phyloP scores from a whole-genome alignment of 805 yeast species.

The Hanseniaspora lachancei region DNA sequence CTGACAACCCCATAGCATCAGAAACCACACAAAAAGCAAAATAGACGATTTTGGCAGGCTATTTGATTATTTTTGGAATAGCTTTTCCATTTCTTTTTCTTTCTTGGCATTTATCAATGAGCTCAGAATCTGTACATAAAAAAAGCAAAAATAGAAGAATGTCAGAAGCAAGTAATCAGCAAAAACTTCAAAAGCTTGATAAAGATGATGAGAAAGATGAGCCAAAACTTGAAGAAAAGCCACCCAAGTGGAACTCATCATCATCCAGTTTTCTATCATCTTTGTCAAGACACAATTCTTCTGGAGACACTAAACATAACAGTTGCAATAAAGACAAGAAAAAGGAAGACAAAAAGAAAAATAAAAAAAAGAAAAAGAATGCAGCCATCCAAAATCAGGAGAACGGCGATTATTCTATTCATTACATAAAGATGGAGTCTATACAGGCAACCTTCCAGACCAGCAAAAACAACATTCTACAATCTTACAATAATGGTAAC shows the following conservation, averaged over 20 bases:
- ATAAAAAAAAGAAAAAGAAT: not conserved
- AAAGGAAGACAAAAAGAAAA: not conserved
- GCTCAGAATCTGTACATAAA: not conserved
- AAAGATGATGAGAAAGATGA: not conserved
- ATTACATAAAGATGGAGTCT: not conserved
- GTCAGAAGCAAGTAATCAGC: not conserved
- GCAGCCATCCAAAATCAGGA: not conserved
- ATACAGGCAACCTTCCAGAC: slow-evolving; percentile 4
- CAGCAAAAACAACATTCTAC: slow-evolving; percentile 1
- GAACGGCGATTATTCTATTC: not conserved
- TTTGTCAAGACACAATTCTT: not conserved
- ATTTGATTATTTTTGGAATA: no score
- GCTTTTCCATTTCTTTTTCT: no score
- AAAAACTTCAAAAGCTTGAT: not conserved
- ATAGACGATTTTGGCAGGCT: no score
- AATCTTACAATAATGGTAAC: not conserved
- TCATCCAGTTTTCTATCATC: slow-evolving; percentile 3
- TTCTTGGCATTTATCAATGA: not conserved
- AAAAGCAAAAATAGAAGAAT: not conserved
- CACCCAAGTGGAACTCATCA: slow-evolving; percentile 2
- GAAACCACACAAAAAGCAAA: no score
- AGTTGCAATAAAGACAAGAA: not conserved
- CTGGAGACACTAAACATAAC: not conserved
- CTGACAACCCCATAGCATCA: no score
- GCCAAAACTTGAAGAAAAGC: not conserved